Evolutionary conservation across 192 early-diverging fungal species (phyloP), one percentile per base, ranked within the genome.

Genomic region (Backusella australiensis): DNA sequence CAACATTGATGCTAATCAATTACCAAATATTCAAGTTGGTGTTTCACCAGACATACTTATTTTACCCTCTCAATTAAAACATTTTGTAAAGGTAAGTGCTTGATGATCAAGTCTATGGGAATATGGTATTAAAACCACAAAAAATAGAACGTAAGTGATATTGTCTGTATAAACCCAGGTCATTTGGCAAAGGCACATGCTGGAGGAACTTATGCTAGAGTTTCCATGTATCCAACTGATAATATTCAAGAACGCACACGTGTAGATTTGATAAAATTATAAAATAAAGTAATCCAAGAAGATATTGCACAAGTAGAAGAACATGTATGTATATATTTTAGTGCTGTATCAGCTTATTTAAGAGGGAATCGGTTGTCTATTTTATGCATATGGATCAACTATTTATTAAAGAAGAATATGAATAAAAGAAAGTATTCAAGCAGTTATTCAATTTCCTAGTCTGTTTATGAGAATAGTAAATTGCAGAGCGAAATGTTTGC

Each of bases 121-220:
- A 72, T 4, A 7, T 3, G 29, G 8, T n/a, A 35, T 17, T 21
- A 9, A 72, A 72, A 21, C 17, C 36, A 2, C 32, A 29, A 21
- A 73, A 86, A 82, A 82, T 80, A 8, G 88, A 63, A 63, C 12
- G 56, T 96, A 7, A 93, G 94, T 39, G 91, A 93, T 67, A 87
- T 89, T 0, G 76, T 98, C 0, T 85, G 95, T 75, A 81, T 99
- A 35, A 99, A 99, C 75, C 94, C 98, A 0, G 95, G 95, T 0
- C 82, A 89, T 34, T 78, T 93, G 2, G 84, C 90, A 15, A 95
- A 93, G 75, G 87, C 88, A 8, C 85, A 90, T 34, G 68, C 87
- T 4, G 90, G 91, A n/a, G 96, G 96, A 5, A 97, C 94, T 9
- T 98, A 91, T 86, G 94, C 94, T 36, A 86, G 84, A 49, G 49